Evolutionary conservation across 1,139 yeast species (phyloP).

Genomic region (Candida tunisiensis): DNA sequence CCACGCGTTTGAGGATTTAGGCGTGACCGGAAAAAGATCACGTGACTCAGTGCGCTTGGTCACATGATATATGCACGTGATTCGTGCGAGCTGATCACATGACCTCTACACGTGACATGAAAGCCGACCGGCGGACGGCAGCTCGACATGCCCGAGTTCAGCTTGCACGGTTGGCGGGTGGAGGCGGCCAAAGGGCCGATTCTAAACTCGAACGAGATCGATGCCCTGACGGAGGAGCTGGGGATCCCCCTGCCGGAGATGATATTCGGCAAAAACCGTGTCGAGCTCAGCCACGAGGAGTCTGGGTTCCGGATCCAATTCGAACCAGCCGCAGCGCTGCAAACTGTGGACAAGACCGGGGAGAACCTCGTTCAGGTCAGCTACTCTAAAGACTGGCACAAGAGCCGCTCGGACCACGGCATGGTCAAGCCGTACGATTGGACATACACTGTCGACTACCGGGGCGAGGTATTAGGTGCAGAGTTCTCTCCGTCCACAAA

Average conservation of each 20-base stretch:
- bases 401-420: slow-evolving; percentile 37
- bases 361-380: slow-evolving; percentile 50
- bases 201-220: slow-evolving; percentile 57
- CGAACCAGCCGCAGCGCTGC: slow-evolving; percentile 69
- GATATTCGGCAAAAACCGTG: slow-evolving; percentile 84
- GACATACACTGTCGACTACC: slow-evolving; percentile 79
- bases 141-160: too few relatives aligned
- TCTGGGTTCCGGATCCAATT: slow-evolving; percentile 37
- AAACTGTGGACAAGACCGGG: slow-evolving; percentile 36
- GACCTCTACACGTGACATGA: too few relatives aligned
- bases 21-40: too few relatives aligned
- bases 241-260: slow-evolving; percentile 88
- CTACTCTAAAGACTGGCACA: slow-evolving; percentile 80
- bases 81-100: too few relatives aligned
- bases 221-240: slow-evolving; percentile 40
- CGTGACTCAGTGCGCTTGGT: too few relatives aligned
- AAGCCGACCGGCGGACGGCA: too few relatives aligned
- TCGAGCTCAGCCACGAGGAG: slow-evolving; percentile 23
- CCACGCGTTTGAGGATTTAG: too few relatives aligned
- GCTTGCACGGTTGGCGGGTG: slow-evolving; percentile 71
- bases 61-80: too few relatives aligned
- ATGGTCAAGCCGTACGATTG: slow-evolving; percentile 81
- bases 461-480: slow-evolving; percentile 26
- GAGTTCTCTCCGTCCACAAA: slow-evolving; percentile 4
- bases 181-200: slow-evolving; percentile 65